Percentiles rank a stretch among this genome's conserved stretches.
phyloP scores from a whole-genome alignment of 257 asterid genomes.

The Salvia splendens region DNA sequence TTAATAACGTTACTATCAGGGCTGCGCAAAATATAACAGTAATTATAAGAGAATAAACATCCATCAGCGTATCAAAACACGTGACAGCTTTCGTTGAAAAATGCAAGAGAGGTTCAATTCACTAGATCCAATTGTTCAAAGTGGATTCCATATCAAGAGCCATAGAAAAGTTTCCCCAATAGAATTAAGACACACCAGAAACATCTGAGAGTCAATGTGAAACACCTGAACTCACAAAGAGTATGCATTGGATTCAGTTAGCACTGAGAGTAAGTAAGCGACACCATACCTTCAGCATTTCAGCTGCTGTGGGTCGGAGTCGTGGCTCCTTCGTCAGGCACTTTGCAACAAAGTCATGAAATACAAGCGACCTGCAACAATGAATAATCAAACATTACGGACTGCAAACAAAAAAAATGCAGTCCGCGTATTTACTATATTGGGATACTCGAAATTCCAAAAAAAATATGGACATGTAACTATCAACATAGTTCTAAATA shows the following conservation, averaged over 20 bases:
- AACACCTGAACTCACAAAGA: constrained; percentile 7
- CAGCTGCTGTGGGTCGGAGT: constrained; percentile 93
- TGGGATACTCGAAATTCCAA: neutral
- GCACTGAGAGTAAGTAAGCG: constrained; percentile 27
- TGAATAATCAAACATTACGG: constrained; percentile 22
- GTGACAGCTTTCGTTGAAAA: constrained; percentile 21
- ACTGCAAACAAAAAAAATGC: constrained; percentile 11
- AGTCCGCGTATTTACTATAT: constrained; percentile 8
- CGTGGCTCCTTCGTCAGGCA: constrained; percentile 96
- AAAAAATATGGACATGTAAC: neutral
- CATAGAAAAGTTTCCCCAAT: neutral
- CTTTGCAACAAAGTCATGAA: constrained; percentile 94
- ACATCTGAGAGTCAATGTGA: constrained; percentile 15
- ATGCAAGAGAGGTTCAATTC: constrained; percentile 7
- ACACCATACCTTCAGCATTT: constrained; percentile 80
- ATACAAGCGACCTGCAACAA: constrained; percentile 83
- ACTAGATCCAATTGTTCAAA: constrained; percentile 13
- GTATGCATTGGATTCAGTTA: constrained; percentile 9
- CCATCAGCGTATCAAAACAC: neutral
- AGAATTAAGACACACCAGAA: constrained; percentile 20
- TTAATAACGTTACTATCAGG: neutral
- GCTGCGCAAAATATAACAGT: neutral
- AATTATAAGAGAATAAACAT: constrained; percentile 17
- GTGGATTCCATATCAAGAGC: constrained; percentile 24
- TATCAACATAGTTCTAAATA: neutral